These are phyloP conservation scores for Talaromyces proteolyticus DNA, from an alignment of 495 filamentous ascomycete species.

Conservation along the genomic window DNA sequence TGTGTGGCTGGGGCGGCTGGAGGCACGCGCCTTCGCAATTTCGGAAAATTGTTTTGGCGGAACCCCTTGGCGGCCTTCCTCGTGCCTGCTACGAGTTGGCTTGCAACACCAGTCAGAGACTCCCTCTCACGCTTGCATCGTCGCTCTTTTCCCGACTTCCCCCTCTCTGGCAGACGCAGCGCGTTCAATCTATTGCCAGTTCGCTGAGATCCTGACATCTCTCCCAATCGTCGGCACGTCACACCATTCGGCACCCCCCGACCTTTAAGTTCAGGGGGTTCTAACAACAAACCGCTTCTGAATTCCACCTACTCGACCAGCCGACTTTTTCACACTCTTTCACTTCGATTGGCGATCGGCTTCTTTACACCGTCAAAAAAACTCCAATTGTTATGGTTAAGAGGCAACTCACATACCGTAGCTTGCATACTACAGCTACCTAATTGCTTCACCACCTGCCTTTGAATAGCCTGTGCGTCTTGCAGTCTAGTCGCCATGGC, in stretches of 20 bases:
- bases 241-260: background rate
- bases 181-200: background rate
- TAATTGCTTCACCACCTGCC: too few relatives aligned
- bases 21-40: background rate
- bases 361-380: too few relatives aligned
- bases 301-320: background rate
- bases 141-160: background rate
- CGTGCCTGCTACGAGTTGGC: background rate
- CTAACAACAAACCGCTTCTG: background rate
- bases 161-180: background rate
- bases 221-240: background rate
- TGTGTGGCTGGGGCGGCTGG: constrained; percentile 5
- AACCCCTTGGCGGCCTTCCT: constrained; percentile 3
- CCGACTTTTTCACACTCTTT: too few relatives aligned
- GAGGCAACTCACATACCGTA: too few relatives aligned
- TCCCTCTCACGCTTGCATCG: background rate
- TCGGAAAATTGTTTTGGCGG: constrained; percentile 6
- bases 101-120: background rate
- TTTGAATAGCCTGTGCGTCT: background rate
- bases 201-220: background rate
- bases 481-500: background rate
- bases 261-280: background rate
- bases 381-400: background rate
- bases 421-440: too few relatives aligned
- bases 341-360: too few relatives aligned